Base-by-base conservation (phyloP, 192 early-diverging fungal species). In the Helicostylum pulchrum region DNA sequence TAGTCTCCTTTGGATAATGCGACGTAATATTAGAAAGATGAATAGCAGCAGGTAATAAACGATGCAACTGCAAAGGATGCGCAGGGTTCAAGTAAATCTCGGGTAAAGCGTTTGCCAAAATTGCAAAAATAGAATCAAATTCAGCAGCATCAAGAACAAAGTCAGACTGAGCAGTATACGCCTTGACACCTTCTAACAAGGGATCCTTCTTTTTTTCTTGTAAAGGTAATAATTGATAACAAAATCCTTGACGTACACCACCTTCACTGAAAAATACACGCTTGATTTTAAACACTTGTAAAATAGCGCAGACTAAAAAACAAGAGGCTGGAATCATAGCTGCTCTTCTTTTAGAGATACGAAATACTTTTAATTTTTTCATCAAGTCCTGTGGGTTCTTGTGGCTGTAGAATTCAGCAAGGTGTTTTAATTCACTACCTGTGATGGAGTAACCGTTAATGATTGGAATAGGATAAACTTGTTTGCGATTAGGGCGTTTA, bases 241-340 rank as follows among this genome's bases (percentile, higher is more conserved):
- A 85, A 8, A 76, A 61, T 7, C 83, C 83, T 43, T 85, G 83
- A 10, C 80, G 77, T 5, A 85, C 80, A 53, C 83, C 83, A 4
- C 80, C 83, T 50, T 85, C 83, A 44, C 80, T 80, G 34, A 85
- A 85, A 14, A 76, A 68, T 0, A 82, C 72, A 23, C 68, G 55
- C 19, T 58, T 66, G 46, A 80, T 77, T 4, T 58, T 47, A 26
- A 82, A 66, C 3, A 68, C 77, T 32, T 80, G 67, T 61, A 78
- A 53, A 0, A 82, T 71, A 0, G 78, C 79, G 7, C 73, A 61
- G 46, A 82, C 72, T 17, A 85, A 43, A 26, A 80, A 78, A 31
- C 77, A 75, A 8, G 74, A 75, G 7, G 83, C 83, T 11, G 83
- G 83, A 20, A 85, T 73, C 61, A 85, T 67, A 19, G 62, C 70